Percentiles rank a stretch among this genome's conserved stretches.
phyloP scores from a whole-genome alignment of 1,284 basidiomycete genomes.

The Heterobasidion parviporum region DNA sequence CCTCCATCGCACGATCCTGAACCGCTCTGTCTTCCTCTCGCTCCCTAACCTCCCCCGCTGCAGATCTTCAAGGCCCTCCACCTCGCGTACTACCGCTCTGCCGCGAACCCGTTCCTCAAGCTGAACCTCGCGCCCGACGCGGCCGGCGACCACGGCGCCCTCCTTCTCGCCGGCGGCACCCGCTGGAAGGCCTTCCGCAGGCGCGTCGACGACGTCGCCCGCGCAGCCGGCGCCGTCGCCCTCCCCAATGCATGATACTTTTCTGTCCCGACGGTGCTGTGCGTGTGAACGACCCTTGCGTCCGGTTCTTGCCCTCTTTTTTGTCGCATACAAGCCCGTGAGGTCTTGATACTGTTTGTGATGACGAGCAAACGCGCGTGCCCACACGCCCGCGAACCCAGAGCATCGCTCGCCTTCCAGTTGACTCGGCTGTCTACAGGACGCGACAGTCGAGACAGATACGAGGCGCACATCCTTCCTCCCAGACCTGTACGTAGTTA shows the following conservation, averaged over 20 bases:
- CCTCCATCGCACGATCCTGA: background rate
- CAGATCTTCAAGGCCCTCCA: conserved; percentile 78
- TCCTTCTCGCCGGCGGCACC: conserved; percentile 50
- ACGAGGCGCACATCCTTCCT: conserved; percentile 62
- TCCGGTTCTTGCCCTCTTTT: background rate
- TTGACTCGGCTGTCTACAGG: conserved; percentile 70
- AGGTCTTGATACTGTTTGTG: conserved; percentile 5
- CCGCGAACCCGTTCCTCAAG: conserved; percentile 73
- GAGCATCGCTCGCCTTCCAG: conserved; percentile 44
- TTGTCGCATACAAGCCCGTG: background rate
- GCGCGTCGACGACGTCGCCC: conserved; percentile 64
- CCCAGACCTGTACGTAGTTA: no score
- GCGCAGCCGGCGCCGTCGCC: conserved; percentile 37
- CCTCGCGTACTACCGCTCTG: conserved; percentile 69
- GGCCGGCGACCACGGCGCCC: conserved; percentile 41
- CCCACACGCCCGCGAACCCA: conserved; percentile 37
- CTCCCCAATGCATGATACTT: conserved; percentile 6
- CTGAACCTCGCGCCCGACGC: conserved; percentile 41
- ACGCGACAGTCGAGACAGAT: conserved; percentile 76
- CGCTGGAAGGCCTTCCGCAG: conserved; percentile 62
- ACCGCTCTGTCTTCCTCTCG: no score
- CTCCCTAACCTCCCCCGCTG: background rate
- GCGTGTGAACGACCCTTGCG: background rate
- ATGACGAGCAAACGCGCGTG: conserved; percentile 1
- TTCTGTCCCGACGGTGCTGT: background rate